Conservation (phyloP, 257 asterid genomes). For the Haberlea rhodopensis region DNA sequence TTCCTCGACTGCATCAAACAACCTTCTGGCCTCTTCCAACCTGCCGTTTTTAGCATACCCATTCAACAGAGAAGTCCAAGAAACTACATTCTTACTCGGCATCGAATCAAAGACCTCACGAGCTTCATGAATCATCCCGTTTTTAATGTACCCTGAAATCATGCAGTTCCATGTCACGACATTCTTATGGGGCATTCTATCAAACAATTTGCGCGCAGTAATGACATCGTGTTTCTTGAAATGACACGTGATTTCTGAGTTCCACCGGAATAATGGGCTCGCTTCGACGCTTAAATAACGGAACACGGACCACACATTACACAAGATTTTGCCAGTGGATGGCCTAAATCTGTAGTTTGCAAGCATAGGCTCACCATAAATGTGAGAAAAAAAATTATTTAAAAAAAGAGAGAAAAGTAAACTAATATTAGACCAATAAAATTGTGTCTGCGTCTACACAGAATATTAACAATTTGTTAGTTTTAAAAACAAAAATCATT, state of each 20-base stretch:
- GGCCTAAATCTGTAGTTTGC: constrained; percentile 22
- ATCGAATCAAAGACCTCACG: constrained; percentile 50
- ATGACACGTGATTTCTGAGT: constrained; percentile 41
- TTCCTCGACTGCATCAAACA: constrained; percentile 50
- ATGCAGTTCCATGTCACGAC: constrained; percentile 74
- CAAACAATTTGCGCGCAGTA: constrained; percentile 54
- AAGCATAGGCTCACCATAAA: constrained; percentile 14
- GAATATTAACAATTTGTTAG: no score
- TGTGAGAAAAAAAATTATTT: neutral
- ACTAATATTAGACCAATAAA: no score
- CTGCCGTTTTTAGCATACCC: constrained; percentile 74
- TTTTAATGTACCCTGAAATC: constrained; percentile 65
- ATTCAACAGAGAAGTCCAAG: constrained; percentile 75
- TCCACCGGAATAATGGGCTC: constrained; percentile 38
- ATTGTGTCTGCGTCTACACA: no score
- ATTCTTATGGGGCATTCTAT: constrained; percentile 64
- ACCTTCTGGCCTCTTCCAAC: constrained; percentile 50
- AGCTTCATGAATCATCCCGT: constrained; percentile 56
- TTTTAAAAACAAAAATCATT: no score
- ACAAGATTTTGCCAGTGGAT: constrained; percentile 21
- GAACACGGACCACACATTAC: constrained; percentile 10
- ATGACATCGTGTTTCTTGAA: constrained; percentile 43
- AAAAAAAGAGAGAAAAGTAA: no score
- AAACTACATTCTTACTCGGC: constrained; percentile 63
- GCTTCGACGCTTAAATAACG: constrained; percentile 30